Evolutionary conservation across 352 stramenopile species (phyloP), one percentile per base, ranked within the genome.

Genomic region (Globisporangium yorkense): DNA sequence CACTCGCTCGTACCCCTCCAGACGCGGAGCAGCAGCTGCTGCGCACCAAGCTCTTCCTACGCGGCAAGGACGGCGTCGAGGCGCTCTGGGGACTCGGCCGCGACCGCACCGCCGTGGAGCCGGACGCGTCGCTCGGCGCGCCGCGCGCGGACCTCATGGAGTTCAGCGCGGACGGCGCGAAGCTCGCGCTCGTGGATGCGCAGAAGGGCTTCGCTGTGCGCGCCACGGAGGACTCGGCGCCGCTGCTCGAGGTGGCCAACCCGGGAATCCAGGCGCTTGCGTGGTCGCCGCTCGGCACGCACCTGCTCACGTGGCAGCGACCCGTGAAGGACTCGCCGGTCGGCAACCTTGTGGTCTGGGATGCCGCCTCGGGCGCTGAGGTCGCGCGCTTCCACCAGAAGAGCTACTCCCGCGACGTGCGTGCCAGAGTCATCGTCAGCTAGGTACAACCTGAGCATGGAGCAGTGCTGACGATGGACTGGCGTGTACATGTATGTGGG

Each of bases 221-320:
- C 54, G 63, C 87, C 51, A 84, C 80, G 6, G 79, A 93, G 57
- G 77, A 63, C 15, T 84, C 75, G 45, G 66, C 77, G 21, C 70
- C 86, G 44, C 45, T 89, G 37, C 48, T 80, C 44, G 68, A 91
- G 33, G 80, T 92, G 48, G 54, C 67, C 24, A 90, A 94, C 59
- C 62, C 79, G 4, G 85, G 85, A 51, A 85, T 94, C 56, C 83
- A 91, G 51, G 80, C 74, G 9, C 70, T 89, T 51, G 74, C 80
- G 35, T 94, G 85, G 85, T 96, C 86, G 44, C 86, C 88, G 16
- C 72, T 92, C 1, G 81, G 77, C 40, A 90, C 74, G 55, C 82
- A 94, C 45, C 60, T 96, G 61, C 70, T 96, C 45, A 92, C 88
- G 62, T 96, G 88, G 88, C 81, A 96, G 71, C 86, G 87, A 0